A percentile compares a stretch with the other conserved stretches of the same genome.
Conservation (phyloP, 2,329 filamentous ascomycete species). For the Colletotrichum sansevieriae region DNA sequence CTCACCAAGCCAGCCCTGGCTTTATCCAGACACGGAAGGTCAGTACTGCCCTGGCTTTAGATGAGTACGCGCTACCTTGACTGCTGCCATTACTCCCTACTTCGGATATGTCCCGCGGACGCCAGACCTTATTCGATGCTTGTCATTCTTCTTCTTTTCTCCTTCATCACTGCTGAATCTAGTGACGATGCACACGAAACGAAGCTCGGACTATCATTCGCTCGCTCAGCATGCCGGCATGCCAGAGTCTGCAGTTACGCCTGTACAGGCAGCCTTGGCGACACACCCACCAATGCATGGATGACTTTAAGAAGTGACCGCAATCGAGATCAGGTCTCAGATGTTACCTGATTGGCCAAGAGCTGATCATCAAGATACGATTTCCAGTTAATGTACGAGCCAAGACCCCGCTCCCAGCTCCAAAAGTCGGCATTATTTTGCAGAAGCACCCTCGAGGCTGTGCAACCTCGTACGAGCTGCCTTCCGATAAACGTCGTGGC, state of each 20-base stretch:
- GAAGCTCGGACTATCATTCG: constrained; percentile 4
- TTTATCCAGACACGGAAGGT: constrained; percentile 6
- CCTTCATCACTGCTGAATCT: background rate
- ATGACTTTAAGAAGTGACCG: background rate
- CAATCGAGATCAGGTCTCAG: constrained; percentile 1
- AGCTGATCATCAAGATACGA: constrained; percentile 10
- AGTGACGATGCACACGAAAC: too few species aligned
- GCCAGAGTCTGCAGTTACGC: background rate
- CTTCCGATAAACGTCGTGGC: constrained; percentile 5
- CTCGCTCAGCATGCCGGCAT: background rate
- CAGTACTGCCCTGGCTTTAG: constrained; percentile 1
- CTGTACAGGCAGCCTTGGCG: constrained; percentile 2
- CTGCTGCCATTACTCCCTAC: background rate
- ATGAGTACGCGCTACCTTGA: constrained; percentile 11
- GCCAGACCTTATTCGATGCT: background rate
- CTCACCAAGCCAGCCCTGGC: constrained; percentile 1
- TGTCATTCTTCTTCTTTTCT: constrained; percentile 12
- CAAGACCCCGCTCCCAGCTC: background rate
- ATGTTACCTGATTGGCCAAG: constrained; percentile 16
- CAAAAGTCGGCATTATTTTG: constrained; percentile 12
- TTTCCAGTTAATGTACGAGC: constrained; percentile 31
- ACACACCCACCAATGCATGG: background rate
- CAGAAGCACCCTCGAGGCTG: constrained; percentile 6
- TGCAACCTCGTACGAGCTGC: constrained; percentile 23
- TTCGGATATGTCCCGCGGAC: constrained; percentile 25